Conservation (phyloP, 1,284 basidiomycete species). For the Ganoderma lucidum region DNA sequence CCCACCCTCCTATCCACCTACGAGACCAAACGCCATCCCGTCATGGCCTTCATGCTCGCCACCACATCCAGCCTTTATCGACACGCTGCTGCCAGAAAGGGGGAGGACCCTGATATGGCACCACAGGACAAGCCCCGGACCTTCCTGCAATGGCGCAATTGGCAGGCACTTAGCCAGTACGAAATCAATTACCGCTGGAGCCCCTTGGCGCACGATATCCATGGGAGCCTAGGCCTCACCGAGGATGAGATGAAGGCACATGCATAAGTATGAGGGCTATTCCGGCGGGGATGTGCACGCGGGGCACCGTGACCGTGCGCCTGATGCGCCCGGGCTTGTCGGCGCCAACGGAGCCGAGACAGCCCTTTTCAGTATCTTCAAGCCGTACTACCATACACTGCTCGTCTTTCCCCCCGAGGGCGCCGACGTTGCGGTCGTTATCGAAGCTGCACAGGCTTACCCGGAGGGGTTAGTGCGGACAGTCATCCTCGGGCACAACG, state of each 20-base stretch:
- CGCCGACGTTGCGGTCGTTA: neutral
- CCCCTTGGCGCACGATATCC: constrained; percentile 51
- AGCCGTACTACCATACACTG: constrained; percentile 36
- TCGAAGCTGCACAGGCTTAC: constrained; percentile 4
- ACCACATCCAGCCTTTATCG: constrained; percentile 25
- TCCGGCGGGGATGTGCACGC: constrained; percentile 40
- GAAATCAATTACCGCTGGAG: constrained; percentile 59
- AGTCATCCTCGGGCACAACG: constrained; percentile 22
- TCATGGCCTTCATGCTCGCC: constrained; percentile 38
- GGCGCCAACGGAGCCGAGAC: constrained; percentile 24
- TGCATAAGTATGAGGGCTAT: constrained; percentile 17
- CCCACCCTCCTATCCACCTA: constrained; percentile 37
- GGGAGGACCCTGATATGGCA: neutral
- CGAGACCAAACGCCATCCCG: constrained; percentile 39
- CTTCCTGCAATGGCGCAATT: constrained; percentile 13
- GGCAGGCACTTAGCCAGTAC: constrained; percentile 45
- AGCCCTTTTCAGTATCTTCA: constrained; percentile 38
- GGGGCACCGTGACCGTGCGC: constrained; percentile 56
- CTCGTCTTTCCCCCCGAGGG: constrained; percentile 35
- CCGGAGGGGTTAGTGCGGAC: constrained; percentile 17
- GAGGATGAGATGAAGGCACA: constrained; percentile 20
- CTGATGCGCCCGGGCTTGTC: constrained; percentile 48
- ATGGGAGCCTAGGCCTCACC: constrained; percentile 11
- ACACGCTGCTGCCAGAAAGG: neutral
- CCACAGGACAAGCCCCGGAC: neutral